Evolutionary conservation across 257 asterid genomes (phyloP).

Genomic region (Eustoma russellianum): DNA sequence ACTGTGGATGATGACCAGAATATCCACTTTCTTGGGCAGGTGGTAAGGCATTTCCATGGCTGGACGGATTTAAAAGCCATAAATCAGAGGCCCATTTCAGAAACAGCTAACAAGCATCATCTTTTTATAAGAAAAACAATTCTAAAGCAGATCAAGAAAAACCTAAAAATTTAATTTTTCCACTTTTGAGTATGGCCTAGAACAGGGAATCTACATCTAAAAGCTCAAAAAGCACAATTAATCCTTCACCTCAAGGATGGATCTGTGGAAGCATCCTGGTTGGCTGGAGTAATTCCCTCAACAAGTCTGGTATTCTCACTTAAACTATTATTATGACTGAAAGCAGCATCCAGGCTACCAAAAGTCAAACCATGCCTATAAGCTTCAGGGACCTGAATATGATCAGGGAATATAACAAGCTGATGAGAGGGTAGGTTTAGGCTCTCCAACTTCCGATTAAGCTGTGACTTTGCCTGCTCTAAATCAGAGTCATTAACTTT

Average conservation of each 20-base stretch:
- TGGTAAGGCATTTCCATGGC: constrained; percentile 23
- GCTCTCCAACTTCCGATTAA: constrained; percentile 29
- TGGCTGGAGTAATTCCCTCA: constrained; percentile 15
- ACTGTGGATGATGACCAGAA: constrained; percentile 17
- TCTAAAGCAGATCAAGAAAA: neutral
- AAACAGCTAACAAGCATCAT: neutral
- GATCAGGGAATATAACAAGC: constrained; percentile 48
- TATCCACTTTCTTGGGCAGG: constrained; percentile 17
- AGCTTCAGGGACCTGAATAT: constrained; percentile 52
- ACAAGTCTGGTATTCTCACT: constrained; percentile 12
- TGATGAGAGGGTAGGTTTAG: constrained; percentile 16
- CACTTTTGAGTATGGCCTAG: neutral
- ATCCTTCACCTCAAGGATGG: constrained; percentile 24
- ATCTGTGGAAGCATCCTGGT: constrained; percentile 23
- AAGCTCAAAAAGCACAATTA: no score
- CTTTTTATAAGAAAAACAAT: neutral
- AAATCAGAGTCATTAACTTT: constrained; percentile 17
- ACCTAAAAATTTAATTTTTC: neutral
- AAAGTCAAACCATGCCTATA: constrained; percentile 34
- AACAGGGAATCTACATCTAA: neutral
- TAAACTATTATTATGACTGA: constrained; percentile 11
- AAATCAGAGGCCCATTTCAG: constrained; percentile 6
- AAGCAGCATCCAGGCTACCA: constrained; percentile 42
- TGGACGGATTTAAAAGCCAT: constrained; percentile 18
- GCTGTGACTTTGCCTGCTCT: constrained; percentile 21